Conservation (phyloP, 1,284 basidiomycete species). For the Ceratobasidium sp. region DNA sequence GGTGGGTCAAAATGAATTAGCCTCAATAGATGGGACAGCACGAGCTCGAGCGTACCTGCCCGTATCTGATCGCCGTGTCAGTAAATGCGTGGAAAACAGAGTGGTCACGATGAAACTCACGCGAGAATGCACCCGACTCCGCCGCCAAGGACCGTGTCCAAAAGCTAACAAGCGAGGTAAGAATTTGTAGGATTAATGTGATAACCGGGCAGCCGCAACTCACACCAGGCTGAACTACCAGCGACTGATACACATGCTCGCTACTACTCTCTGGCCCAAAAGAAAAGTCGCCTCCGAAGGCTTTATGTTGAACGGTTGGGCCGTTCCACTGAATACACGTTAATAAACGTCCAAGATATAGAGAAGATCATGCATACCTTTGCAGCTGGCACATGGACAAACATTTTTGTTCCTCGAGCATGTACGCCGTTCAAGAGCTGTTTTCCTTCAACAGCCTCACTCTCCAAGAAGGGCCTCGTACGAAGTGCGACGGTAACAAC, state of each 20-base stretch:
- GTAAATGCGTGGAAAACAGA: neutral
- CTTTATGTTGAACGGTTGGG: slow-evolving; percentile 57
- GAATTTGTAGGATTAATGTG: neutral
- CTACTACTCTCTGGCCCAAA: slow-evolving; percentile 56
- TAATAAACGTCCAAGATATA: neutral
- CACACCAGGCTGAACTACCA: slow-evolving; percentile 56
- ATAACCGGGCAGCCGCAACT: slow-evolving; percentile 27
- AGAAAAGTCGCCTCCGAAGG: slow-evolving; percentile 57
- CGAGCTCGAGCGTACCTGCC: slow-evolving; percentile 13
- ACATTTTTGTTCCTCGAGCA: slow-evolving; percentile 56
- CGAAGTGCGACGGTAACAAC: slow-evolving; percentile 58
- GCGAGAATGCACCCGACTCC: slow-evolving; percentile 58
- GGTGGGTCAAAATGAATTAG: neutral
- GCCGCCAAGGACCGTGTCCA: slow-evolving; percentile 56
- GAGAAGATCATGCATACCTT: slow-evolving; percentile 52
- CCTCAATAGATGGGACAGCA: neutral
- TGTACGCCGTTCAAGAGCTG: slow-evolving; percentile 50
- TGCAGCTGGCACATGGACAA: slow-evolving; percentile 58
- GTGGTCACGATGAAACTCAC: slow-evolving; percentile 49
- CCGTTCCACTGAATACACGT: slow-evolving; percentile 55
- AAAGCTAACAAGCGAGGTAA: slow-evolving; percentile 50
- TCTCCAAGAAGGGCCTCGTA: slow-evolving; percentile 57
- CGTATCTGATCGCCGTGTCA: slow-evolving; percentile 17
- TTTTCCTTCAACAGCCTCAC: slow-evolving; percentile 47
- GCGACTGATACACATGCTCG: slow-evolving; percentile 58